Evolutionary conservation across 129 eudicot genomes (phyloP).

Genomic region (Silybum marianum): DNA sequence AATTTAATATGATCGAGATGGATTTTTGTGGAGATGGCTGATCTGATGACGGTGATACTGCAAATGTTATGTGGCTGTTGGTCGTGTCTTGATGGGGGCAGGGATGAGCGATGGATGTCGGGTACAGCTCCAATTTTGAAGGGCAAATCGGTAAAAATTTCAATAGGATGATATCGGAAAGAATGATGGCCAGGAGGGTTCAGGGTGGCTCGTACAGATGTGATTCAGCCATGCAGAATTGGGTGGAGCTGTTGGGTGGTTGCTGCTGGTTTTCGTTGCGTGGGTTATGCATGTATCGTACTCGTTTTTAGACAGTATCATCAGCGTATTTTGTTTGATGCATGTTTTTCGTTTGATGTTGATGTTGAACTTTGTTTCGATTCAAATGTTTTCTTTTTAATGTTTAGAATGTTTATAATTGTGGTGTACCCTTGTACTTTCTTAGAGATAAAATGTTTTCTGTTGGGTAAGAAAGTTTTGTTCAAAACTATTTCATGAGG

Average conservation of each 20-base stretch:
- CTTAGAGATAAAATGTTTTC: neutral
- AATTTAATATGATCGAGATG: neutral
- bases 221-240: neutral
- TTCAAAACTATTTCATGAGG: neutral
- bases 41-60: neutral
- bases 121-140: neutral
- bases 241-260: neutral
- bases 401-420: neutral
- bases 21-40: neutral
- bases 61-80: neutral
- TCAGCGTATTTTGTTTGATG: neutral
- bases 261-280: neutral
- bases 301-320: neutral
- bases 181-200: neutral
- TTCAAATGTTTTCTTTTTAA: neutral
- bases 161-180: neutral
- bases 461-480: neutral
- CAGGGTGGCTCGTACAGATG: neutral
- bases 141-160: neutral
- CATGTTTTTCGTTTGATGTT: neutral
- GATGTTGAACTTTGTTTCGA: neutral
- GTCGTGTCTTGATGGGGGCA: neutral
- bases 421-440: neutral
- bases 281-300: neutral
- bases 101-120: neutral